Base-by-base conservation (phyloP, 2,329 filamentous ascomycete genomes). In the Cryphonectria naterciae region DNA sequence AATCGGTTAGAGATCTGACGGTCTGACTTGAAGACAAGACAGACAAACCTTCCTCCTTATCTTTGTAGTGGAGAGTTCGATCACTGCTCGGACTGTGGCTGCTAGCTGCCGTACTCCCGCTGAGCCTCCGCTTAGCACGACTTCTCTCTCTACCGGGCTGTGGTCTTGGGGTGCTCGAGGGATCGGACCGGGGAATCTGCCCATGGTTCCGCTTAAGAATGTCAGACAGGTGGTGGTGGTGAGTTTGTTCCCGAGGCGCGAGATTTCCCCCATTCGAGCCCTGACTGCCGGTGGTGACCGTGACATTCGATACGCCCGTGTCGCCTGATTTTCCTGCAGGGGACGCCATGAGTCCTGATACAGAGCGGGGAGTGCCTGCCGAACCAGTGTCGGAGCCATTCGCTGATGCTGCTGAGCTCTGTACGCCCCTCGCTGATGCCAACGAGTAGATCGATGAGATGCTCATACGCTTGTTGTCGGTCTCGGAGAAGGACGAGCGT, bases 11-110 rank as follows among this genome's bases (percentile, higher is more conserved):
- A 73, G 65, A 62, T 54, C 70, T 74, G 71, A 63, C 69, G 65
- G 56, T 68, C 67, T 65, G 61, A 68, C 54, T 74, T 68, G 68
- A 17, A 39, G 35, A 4, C 46, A 54, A 60, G 56, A 70, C 68
- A 64, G 70, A 77, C 82, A 77, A 74, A 83, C 82, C 79, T 75
- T 87, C 83, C 77, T 91, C 86, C 78, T 89, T 86, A 78, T 93
- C 88, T 77, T 87, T 88, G 77, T 85, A 79, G 49, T 85, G 81
- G 73, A 84, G 79, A 39, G 84, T 84, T 68, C 91, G 84, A 68
- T 95, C 93, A 75, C 91, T 92, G 74, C 91, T 92, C 8, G 92
- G 91, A 77, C 93, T 96, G 73, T 93, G 89, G 78, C 92, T 96
- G 81, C 92, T 96, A 54, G 91, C 89, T n/a, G 86, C 91, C 54